These are phyloP conservation scores for Leptodontidium sp. DNA, from an alignment of 2,329 filamentous ascomycete genomes.

Conservation along the genomic window DNA sequence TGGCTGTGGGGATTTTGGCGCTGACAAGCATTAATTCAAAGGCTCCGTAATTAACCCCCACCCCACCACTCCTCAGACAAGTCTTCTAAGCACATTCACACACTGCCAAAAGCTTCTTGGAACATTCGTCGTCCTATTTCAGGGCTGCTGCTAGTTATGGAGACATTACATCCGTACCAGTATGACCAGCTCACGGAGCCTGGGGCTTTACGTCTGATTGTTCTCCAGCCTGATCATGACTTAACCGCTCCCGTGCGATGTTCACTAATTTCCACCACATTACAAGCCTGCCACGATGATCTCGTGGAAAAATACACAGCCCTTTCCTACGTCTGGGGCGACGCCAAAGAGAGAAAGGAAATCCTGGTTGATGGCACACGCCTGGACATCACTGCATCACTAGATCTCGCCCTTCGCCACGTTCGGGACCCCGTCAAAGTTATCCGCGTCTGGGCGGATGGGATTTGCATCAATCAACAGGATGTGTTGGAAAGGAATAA, in stretches of 20 bases:
- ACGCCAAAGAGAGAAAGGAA: neutral
- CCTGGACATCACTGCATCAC: constrained; percentile 16
- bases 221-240: constrained; percentile 14
- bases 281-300: constrained; percentile 17
- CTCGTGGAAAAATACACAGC: constrained; percentile 27
- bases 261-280: constrained; percentile 15
- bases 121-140: neutral
- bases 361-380: constrained; percentile 6
- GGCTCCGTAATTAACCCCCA: too few species aligned
- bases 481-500: constrained; percentile 15
- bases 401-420: constrained; percentile 18
- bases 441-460: constrained; percentile 24
- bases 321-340: constrained; percentile 31
- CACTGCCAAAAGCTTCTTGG: neutral
- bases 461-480: constrained; percentile 27
- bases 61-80: too few species aligned
- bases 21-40: too few species aligned
- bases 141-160: neutral
- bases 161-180: neutral
- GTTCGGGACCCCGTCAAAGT: constrained; percentile 5
- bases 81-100: too few species aligned
- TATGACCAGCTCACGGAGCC: neutral
- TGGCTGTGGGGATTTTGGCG: too few species aligned
- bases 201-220: constrained; percentile 26
- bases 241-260: constrained; percentile 15